Evolutionary conservation across 345 rosid species (phyloP), one percentile per base, ranked within the genome.

Genomic region (Camelina sativa): DNA sequence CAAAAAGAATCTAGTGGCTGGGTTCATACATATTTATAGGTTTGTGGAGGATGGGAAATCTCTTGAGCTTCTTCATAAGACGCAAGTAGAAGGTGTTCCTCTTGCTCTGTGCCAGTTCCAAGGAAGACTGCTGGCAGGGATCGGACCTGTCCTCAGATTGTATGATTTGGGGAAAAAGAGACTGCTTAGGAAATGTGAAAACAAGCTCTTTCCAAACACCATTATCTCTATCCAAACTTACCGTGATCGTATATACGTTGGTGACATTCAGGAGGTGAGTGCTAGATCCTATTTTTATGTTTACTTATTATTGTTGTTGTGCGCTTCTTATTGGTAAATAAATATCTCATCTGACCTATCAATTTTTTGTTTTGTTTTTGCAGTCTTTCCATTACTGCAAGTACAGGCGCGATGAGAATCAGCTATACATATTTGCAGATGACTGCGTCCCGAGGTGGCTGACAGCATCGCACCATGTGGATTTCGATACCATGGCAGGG

Each of bases 371-470:
- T 34, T 34, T 62, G 81, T 13, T 43, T 1, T 10, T 78, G 86
- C 87, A 95, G 97, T 95, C 99, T 44, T 95, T 95, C 81, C 99
- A 92, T 76, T 95, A 86, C 80, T 95, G 99, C 98, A 95, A 92
- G 84, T 95, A 95, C 71, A 88, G 98, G 55, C 91, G 97, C 53
- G 99, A 95, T 72, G 99, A 95, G 79, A 95, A 95, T 81, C 98
- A 92, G 79, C 89, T 95, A 7, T 92, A 95, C 72, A 88, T 92
- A 80, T 92, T 95, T 74, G 98, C 96, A 0, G 99, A 95, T 80
- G 99, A 95, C 83, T 83, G 80, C 50, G 98, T 95, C 67, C 97
- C 98, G 44, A 88, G 99, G 80, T 95, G 98, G 98, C 84, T 95
- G n/a, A 90, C 99, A 62, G 92, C 97, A 38, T 78, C 99, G 15